Evolutionary conservation across 192 early-diverging fungal species (phyloP), one percentile per base, ranked within the genome.

Genomic region (Gryganskiella cystojenkinii): DNA sequence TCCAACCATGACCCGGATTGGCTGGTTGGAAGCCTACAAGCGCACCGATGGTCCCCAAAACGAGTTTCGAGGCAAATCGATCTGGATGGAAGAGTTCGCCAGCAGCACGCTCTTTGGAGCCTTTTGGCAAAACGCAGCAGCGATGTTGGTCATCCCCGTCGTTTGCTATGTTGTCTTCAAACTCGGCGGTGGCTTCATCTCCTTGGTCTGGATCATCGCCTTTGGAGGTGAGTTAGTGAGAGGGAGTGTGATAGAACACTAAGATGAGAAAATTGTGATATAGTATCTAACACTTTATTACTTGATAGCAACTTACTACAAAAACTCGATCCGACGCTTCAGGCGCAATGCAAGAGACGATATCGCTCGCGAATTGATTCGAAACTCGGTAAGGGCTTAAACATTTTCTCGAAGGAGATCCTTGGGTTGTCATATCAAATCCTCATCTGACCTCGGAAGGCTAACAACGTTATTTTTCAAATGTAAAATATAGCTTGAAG

Each of bases 331-430:
- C 14, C 86, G 83, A n/a, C 86, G 91, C 44, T 86, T 90, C 64
- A 84, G 92, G 51, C 87, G 90, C 58, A 81, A 87, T 33, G 86
- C 88, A 17, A 87, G 90, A 56, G 90, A 92, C 63, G 91, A 94
- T 65, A 81, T 92, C 42, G 74, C 83, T 43, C 88, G 91, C n/a
- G 91, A 92, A 50, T 73, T 92, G 55, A 87, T 68, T 65, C 80
- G 34, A 70, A 78, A 65, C 61, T 73, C 58, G 7, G 73, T 76
- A 76, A 40, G 73, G 44, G 11, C n/a, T n/a, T n/a, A n/a, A n/a
- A n/a, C n/a, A n/a, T n/a, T n/a, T n/a, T n/a, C n/a, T n/a, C n/a
- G n/a, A n/a, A n/a, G n/a, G n/a, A n/a, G n/a, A n/a, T n/a, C n/a
- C n/a, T n/a, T n/a, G n/a, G n/a, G n/a, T n/a, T n/a, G n/a, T n/a